Evolutionary conservation across 2,329 filamentous ascomycete species (phyloP), one percentile per base, ranked within the genome.

Genomic region (Alternaria solani): DNA sequence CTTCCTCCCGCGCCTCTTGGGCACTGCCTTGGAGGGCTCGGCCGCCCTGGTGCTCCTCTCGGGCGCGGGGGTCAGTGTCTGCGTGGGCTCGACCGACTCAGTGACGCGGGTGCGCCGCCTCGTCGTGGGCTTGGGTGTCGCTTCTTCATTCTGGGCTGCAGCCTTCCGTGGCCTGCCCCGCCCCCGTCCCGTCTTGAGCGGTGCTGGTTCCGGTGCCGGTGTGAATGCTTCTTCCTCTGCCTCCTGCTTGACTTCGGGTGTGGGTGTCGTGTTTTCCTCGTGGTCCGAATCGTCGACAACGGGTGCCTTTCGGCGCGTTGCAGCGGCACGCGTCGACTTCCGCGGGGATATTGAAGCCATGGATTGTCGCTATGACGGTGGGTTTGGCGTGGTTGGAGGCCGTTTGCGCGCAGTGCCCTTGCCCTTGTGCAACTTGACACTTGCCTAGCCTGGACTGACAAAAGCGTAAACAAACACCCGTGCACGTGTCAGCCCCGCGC

Each of bases 141-240:
- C 79, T 57, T 64, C 55, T 34, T 64, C 66, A 20, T 61, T 72
- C 6, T 82, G 80, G 28, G 64, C 67, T 43, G 55, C 61, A 32
- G 65, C 59, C 55, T 75, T 76, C 43, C 84, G 81, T 64, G 86
- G 81, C n/a, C 86, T 83, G 54, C 86, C 83, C 62, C 89, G 86
- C 65, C 85, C 73, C 83, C 52, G 82, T 32, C 83, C 86, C 47
- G 81, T 83, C 60, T 85, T 85, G 56, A 86, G 82, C 1, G 90
- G 86, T 48, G 34, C 34, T 1, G 90, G 86, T 48, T 90, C 90
- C 2, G 90, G 86, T 41, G 38, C 38, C 14, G n/a, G 47, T 44
- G 90, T 91, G 72, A 93, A 95, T 51, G 96, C 92, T 51, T 94
- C 92, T 48, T 94, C 90, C 65, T 91, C 91, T 28, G 90, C 84